Conservation (phyloP, 352 stramenopile species). For the Globisporangium viniferum region DNA sequence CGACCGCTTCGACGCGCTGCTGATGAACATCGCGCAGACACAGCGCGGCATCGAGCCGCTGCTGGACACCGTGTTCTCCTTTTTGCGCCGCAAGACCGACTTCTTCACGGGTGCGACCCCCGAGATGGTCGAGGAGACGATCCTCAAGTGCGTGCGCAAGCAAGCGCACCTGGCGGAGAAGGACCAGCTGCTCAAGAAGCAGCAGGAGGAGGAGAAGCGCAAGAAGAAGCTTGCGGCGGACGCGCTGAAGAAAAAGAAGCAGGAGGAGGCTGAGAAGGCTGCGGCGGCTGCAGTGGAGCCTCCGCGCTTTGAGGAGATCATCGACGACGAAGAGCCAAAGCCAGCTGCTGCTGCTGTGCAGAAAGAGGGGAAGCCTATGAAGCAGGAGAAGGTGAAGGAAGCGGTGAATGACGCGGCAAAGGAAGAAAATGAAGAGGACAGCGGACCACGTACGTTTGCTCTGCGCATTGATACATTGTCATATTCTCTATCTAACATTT, state of each 20-base stretch:
- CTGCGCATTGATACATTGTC: neutral
- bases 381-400: slow-evolving; percentile 23
- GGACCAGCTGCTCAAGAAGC: slow-evolving; percentile 69
- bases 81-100: slow-evolving; percentile 98
- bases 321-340: slow-evolving; percentile 42
- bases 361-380: neutral
- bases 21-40: slow-evolving; percentile 97
- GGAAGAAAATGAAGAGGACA: slow-evolving; percentile 60
- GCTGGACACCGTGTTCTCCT: slow-evolving; percentile 98
- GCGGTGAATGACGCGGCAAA: slow-evolving; percentile 30
- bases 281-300: slow-evolving; percentile 27
- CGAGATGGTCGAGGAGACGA: slow-evolving; percentile 72
- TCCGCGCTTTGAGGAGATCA: slow-evolving; percentile 81
- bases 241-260: slow-evolving; percentile 51
- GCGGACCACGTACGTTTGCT: slow-evolving; percentile 47
- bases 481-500: too few species aligned
- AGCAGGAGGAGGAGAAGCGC: slow-evolving; percentile 79
- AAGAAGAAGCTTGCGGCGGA: slow-evolving; percentile 52
- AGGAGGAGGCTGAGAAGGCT: slow-evolving; percentile 37
- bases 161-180: slow-evolving; percentile 87
- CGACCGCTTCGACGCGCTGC: slow-evolving; percentile 92
- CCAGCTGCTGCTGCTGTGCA: neutral
- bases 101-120: slow-evolving; percentile 94
- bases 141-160: slow-evolving; percentile 91
- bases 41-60: slow-evolving; percentile 97